These are phyloP conservation scores for Teunomyces lycoperdinae DNA, from an alignment of 805 yeast genomes.

Conservation along the genomic window DNA sequence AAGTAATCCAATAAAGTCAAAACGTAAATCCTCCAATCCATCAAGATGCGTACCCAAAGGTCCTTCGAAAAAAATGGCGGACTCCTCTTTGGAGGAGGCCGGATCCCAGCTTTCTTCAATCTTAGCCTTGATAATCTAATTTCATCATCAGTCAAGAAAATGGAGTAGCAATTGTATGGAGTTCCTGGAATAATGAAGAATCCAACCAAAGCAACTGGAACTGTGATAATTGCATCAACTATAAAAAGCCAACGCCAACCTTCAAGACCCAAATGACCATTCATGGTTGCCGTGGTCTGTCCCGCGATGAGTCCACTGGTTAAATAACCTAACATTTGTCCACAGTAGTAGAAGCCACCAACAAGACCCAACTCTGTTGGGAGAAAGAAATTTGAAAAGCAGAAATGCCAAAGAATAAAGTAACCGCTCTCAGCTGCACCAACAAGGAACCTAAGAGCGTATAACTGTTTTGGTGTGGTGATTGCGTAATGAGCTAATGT, in stretches of 20 bases:
- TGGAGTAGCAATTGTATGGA: slow-evolving; percentile 41
- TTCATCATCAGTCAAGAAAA: slow-evolving; percentile 55
- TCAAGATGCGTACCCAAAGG: slow-evolving; percentile 25
- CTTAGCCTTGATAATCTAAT: slow-evolving; percentile 47
- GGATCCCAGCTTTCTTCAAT: slow-evolving; percentile 15
- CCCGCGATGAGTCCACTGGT: slow-evolving; percentile 28
- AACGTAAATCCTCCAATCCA: slow-evolving; percentile 32
- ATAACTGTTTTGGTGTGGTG: slow-evolving; percentile 14
- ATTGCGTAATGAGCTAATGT: slow-evolving; percentile 18
- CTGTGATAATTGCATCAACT: slow-evolving; percentile 20
- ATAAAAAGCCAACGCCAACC: slow-evolving; percentile 26
- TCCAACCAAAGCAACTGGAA: slow-evolving; percentile 17
- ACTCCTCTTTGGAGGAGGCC: slow-evolving; percentile 13
- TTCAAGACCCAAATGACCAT: slow-evolving; percentile 5
- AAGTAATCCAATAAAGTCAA: slow-evolving; percentile 14
- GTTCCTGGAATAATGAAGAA: slow-evolving; percentile 23
- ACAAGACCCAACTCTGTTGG: slow-evolving; percentile 8
- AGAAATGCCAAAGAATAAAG: slow-evolving; percentile 10
- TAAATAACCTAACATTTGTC: slow-evolving; percentile 30
- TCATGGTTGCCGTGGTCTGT: slow-evolving; percentile 7
- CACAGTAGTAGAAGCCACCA: slow-evolving; percentile 28
- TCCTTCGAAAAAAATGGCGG: slow-evolving; percentile 19
- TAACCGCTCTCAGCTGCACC: slow-evolving; percentile 17
- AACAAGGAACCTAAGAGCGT: slow-evolving; percentile 18
- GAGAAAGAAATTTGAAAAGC: slow-evolving; percentile 53